Conservation (phyloP, 441 rosid species). For the Hypseocharis bilobata region DNA sequence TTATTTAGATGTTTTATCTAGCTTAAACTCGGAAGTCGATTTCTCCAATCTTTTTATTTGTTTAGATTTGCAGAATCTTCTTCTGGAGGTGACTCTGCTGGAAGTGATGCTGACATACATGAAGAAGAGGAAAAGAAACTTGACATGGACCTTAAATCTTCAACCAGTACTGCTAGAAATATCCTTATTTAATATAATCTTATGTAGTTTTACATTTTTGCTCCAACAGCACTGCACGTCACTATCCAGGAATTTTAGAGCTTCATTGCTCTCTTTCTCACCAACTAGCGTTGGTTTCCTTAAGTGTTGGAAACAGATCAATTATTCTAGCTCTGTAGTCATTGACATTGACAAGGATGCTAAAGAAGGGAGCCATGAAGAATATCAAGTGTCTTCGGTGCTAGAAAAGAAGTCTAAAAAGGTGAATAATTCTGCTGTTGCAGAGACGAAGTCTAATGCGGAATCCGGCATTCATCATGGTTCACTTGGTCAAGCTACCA, state of each 20-base stretch:
- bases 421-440: conserved; percentile 22
- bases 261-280: conserved; percentile 3
- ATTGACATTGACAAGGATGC: conserved; percentile 23
- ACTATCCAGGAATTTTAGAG: conserved; percentile 1
- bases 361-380: conserved; percentile 19
- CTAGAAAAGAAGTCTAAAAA: conserved; percentile 27
- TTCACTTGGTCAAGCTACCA: conserved; percentile 70
- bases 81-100: conserved; percentile 42
- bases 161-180: conserved; percentile 17
- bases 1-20: not conserved
- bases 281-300: conserved; percentile 14
- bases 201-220: conserved; percentile 8
- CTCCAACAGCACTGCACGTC: not conserved
- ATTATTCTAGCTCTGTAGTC: conserved; percentile 20
- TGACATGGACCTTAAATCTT: conserved; percentile 21
- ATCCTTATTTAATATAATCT: conserved; percentile 18
- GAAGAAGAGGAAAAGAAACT: conserved; percentile 40
- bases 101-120: conserved; percentile 33
- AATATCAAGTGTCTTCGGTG: conserved; percentile 23
- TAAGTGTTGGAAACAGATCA: conserved; percentile 26
- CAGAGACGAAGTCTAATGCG: conserved; percentile 30
- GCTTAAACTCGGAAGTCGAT: not conserved
- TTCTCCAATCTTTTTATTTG: conserved; percentile 14
- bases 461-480: conserved; percentile 25
- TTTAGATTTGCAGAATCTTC: conserved; percentile 60